A percentile compares a stretch with the other conserved stretches of the same genome.
Evolutionary conservation across 1,284 basidiomycete genomes (phyloP).

Genomic region (Tylopilus orsonianus): DNA sequence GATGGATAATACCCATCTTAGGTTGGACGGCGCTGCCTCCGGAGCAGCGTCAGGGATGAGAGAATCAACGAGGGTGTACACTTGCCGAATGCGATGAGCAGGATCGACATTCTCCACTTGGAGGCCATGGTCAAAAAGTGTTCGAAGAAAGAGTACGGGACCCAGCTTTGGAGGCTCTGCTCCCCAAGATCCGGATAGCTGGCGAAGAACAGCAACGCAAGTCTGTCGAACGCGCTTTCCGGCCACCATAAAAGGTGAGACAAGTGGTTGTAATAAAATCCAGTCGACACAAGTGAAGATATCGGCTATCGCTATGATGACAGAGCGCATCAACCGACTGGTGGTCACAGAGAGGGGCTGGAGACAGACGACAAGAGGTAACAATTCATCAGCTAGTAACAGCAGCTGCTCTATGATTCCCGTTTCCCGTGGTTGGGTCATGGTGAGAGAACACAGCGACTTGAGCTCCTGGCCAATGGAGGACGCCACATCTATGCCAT

Average conservation of each 20-base stretch:
- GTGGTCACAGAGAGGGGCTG: slow-evolving; percentile 48
- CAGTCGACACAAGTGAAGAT: slow-evolving; percentile 56
- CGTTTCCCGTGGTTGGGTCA: slow-evolving; percentile 37
- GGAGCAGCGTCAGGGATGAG: slow-evolving; percentile 44
- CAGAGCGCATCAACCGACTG: slow-evolving; percentile 44
- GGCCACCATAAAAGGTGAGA: slow-evolving; percentile 4
- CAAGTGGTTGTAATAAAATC: slow-evolving; percentile 40
- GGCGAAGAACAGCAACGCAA: slow-evolving; percentile 50
- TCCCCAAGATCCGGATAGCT: slow-evolving; percentile 39
- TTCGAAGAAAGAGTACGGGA: slow-evolving; percentile 49
- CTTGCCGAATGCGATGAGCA: slow-evolving; percentile 52
- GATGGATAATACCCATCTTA: slow-evolving; percentile 52
- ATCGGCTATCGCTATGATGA: slow-evolving; percentile 48
- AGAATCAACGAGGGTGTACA: slow-evolving; percentile 55
- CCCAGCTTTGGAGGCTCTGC: slow-evolving; percentile 40
- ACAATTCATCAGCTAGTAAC: slow-evolving; percentile 48
- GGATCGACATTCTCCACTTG: slow-evolving; percentile 47
- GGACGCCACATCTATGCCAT: slow-evolving; percentile 52
- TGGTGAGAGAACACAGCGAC: slow-evolving; percentile 45
- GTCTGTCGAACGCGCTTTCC: slow-evolving; percentile 39
- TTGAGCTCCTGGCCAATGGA: slow-evolving; percentile 52
- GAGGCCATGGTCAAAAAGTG: slow-evolving; percentile 51
- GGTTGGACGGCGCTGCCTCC: slow-evolving; percentile 31
- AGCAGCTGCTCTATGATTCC: slow-evolving; percentile 54
- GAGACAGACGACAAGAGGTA: slow-evolving; percentile 51